These are phyloP conservation scores for Cladosporium halotolerans DNA, from an alignment of 2,329 filamentous ascomycete species.

Conservation along the genomic window DNA sequence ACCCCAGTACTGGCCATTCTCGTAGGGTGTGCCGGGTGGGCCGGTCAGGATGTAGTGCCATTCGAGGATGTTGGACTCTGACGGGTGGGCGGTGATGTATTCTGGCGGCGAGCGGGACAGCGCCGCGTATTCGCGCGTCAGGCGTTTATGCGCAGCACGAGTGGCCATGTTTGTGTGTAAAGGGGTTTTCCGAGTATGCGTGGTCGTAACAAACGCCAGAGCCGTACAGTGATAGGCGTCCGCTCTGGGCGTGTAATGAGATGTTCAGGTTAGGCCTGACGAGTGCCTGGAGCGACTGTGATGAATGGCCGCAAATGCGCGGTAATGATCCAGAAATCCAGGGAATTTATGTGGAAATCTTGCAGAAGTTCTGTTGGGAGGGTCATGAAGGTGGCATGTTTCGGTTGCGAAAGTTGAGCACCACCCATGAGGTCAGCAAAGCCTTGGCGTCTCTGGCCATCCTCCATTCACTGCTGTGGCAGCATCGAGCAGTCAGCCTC, in stretches of 20 bases:
- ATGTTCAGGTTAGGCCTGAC: not conserved
- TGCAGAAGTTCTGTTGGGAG: too few relatives aligned
- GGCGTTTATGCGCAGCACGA: conserved; percentile 34
- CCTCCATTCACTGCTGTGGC: not conserved
- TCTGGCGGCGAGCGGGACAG: conserved; percentile 30
- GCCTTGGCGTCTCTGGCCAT: not conserved
- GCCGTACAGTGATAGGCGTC: too few relatives aligned
- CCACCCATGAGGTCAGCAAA: not conserved
- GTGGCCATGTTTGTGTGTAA: conserved; percentile 30
- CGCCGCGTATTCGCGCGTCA: conserved; percentile 32
- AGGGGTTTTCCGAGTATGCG: not conserved
- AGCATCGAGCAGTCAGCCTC: too few relatives aligned
- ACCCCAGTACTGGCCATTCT: conserved; percentile 96
- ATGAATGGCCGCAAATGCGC: too few relatives aligned
- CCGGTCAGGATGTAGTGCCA: conserved; percentile 69
- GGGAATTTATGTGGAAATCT: too few relatives aligned
- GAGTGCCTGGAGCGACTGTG: not conserved
- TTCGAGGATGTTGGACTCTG: conserved; percentile 31
- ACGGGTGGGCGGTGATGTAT: conserved; percentile 30
- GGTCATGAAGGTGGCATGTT: not conserved
- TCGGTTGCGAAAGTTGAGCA: not conserved
- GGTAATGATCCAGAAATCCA: too few relatives aligned
- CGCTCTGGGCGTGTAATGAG: too few relatives aligned
- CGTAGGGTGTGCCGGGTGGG: conserved; percentile 87
- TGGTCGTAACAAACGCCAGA: too few relatives aligned